These are phyloP conservation scores for Tulasnella sp. DNA, from an alignment of 768 basidiomycete species.

Conservation along the genomic window DNA sequence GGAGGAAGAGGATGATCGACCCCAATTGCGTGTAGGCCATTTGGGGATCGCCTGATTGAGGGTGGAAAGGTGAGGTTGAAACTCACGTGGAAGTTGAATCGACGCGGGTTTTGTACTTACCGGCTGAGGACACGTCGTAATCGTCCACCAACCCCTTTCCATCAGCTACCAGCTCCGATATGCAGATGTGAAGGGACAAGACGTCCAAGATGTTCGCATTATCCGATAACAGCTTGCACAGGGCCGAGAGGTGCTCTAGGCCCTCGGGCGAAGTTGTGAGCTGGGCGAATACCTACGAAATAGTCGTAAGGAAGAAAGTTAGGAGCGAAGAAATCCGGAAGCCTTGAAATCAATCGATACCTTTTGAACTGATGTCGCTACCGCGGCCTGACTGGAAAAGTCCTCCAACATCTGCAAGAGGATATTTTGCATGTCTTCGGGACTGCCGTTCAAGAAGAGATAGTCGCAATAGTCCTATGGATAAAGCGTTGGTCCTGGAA, in stretches of 20 bases:
- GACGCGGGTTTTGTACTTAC: constrained; percentile 16
- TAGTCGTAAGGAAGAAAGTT: neutral
- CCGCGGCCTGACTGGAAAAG: constrained; percentile 18
- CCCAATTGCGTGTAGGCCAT: constrained; percentile 25
- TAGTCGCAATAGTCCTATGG: constrained; percentile 22
- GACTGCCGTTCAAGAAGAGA: constrained; percentile 9
- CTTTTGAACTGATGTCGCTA: constrained; percentile 24
- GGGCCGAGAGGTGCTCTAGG: constrained; percentile 9
- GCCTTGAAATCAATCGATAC: neutral
- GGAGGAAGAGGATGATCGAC: constrained; percentile 34
- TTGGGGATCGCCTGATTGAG: constrained; percentile 30
- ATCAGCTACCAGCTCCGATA: constrained; percentile 20
- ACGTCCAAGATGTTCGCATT: constrained; percentile 31
- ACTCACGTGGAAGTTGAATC: neutral
- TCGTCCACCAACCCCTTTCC: constrained; percentile 17
- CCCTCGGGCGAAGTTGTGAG: neutral
- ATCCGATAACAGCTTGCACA: constrained; percentile 15
- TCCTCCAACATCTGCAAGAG: neutral
- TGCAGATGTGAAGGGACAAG: constrained; percentile 33
- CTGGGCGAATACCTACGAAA: neutral
- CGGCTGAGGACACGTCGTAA: constrained; percentile 25
- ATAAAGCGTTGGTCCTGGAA: neutral
- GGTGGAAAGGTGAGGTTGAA: neutral
- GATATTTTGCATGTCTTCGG: constrained; percentile 8
- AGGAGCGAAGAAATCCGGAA: neutral